These are phyloP conservation scores for Dovyalis caffra DNA, from an alignment of 345 rosid genomes.

Conservation along the genomic window DNA sequence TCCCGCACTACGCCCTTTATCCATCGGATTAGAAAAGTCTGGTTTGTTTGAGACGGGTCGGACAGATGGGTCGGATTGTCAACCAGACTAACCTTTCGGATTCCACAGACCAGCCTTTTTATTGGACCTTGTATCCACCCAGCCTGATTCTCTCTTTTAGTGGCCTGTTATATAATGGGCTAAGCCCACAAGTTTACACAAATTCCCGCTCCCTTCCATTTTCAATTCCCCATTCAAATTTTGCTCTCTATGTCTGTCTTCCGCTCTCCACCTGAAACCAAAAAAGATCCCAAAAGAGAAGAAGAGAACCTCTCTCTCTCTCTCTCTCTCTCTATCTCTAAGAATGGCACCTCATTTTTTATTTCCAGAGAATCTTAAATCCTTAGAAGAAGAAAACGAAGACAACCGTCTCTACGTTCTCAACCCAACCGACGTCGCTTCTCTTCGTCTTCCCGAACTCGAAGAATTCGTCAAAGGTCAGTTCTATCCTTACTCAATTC, in stretches of 20 bases:
- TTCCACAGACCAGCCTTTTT: too few species aligned
- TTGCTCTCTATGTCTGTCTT: background rate
- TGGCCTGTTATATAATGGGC: too few species aligned
- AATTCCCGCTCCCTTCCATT: conserved; percentile 7
- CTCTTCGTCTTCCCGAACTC: conserved; percentile 60
- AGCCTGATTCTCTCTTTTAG: too few species aligned
- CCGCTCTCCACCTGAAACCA: background rate
- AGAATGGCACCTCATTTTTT: conserved; percentile 77
- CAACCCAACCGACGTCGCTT: conserved; percentile 49
- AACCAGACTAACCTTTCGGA: too few species aligned
- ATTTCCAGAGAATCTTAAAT: conserved; percentile 64
- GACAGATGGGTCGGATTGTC: too few species aligned
- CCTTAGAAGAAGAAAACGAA: conserved; percentile 57
- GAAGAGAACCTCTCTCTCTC: conserved; percentile 14
- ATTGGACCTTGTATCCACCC: too few species aligned
- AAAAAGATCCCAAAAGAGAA: background rate
- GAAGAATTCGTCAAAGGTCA: conserved; percentile 95
- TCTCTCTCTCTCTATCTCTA: conserved; percentile 21
- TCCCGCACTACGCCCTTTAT: too few species aligned
- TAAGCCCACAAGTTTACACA: background rate
- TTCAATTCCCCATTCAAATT: background rate
- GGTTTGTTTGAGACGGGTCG: too few species aligned
- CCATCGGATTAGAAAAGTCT: too few species aligned
- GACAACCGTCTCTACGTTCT: conserved; percentile 56
- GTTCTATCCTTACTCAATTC: background rate